Evolutionary conservation across 139 green algal species (phyloP).

Genomic region (Zygnema cylindricum): DNA sequence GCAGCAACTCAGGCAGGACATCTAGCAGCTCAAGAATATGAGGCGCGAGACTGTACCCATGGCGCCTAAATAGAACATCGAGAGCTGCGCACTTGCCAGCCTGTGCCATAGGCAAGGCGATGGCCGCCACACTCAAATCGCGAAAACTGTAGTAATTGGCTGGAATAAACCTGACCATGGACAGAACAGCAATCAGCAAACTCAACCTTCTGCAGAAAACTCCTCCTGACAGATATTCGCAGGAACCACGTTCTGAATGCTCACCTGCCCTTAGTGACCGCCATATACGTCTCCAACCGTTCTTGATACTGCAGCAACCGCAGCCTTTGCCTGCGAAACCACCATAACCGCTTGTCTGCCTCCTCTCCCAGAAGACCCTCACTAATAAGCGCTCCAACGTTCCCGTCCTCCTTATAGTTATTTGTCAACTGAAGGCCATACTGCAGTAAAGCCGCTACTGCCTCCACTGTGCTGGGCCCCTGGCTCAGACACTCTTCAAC

Average conservation of each 20-base stretch:
- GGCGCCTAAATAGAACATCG: conserved; percentile 44
- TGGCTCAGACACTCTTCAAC: conserved; percentile 25
- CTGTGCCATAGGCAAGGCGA: background rate
- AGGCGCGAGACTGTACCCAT: conserved; percentile 20
- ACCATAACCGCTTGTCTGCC: conserved; percentile 9
- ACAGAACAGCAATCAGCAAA: too few species aligned
- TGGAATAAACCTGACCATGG: background rate
- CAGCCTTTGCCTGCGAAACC: conserved; percentile 25
- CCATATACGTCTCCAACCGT: conserved; percentile 39
- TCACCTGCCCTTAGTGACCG: conserved; percentile 33
- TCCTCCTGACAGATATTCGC: too few species aligned
- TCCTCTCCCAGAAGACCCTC: conserved; percentile 6
- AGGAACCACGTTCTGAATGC: background rate
- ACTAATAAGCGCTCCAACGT: background rate
- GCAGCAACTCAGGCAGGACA: conserved; percentile 48
- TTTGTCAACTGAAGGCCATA: conserved; percentile 35
- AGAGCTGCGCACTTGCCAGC: conserved; percentile 18
- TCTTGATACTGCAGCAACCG: conserved; percentile 38
- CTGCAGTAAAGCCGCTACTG: conserved; percentile 9
- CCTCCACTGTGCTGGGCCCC: conserved; percentile 6
- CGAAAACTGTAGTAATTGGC: background rate
- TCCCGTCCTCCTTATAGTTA: background rate
- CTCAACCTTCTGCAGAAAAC: too few species aligned
- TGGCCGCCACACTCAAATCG: background rate
- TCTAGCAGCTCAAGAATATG: conserved; percentile 34